These are phyloP conservation scores for Mortierella sp. DNA, from an alignment of 371 early-diverging fungal species.

Conservation along the genomic window DNA sequence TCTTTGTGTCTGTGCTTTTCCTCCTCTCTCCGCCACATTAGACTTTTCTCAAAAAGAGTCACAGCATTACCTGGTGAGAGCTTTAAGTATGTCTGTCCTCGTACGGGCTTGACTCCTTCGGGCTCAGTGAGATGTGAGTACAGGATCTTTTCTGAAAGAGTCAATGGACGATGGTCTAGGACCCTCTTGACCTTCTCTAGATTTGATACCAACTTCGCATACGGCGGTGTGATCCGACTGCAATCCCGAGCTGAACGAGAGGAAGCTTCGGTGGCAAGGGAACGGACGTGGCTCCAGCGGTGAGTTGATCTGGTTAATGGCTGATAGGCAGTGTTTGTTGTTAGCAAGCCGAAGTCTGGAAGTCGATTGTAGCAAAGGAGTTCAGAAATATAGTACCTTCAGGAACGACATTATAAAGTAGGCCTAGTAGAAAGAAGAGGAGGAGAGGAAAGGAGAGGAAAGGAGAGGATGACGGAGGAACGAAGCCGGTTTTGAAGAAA, in stretches of 20 bases:
- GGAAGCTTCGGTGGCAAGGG: constrained; percentile 27
- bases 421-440: not conserved
- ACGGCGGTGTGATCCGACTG: constrained; percentile 69
- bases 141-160: constrained; percentile 94
- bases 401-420: constrained; percentile 11
- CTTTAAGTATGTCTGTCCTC: constrained; percentile 78
- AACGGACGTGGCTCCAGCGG: constrained; percentile 20
- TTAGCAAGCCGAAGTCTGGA: not conserved
- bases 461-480: too few species aligned
- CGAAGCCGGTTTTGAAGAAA: too few species aligned
- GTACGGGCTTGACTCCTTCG: constrained; percentile 70
- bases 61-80: constrained; percentile 70
- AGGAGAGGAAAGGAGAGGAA: not conserved
- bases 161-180: constrained; percentile 74
- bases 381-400: not conserved
- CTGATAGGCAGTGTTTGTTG: constrained; percentile 2
- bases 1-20: not conserved
- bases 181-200: constrained; percentile 65
- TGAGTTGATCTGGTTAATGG: constrained; percentile 18
- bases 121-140: constrained; percentile 93
- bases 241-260: constrained; percentile 58
- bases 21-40: not conserved
- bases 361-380: too few species aligned
- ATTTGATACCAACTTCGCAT: constrained; percentile 65
- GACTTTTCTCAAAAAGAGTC: constrained; percentile 1